Conservation (phyloP, 352 stramenopile genomes). For the Globisporangium megalacanthum region DNA sequence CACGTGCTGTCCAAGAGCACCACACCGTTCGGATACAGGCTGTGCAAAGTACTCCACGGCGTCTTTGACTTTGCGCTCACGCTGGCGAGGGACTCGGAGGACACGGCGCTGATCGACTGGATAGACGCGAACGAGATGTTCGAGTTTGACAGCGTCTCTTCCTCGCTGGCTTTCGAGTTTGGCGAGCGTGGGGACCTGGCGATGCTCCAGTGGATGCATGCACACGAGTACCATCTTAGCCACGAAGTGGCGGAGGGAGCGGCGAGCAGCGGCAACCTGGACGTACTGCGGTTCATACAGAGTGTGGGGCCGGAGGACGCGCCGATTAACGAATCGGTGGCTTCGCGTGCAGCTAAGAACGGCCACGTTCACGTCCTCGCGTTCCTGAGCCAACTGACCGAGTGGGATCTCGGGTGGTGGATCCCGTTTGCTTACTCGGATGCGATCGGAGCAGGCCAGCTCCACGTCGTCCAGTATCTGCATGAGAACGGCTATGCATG, state of each 20-base stretch:
- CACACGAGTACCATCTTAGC: not conserved
- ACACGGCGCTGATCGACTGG: conserved; percentile 5
- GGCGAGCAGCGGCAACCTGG: not conserved
- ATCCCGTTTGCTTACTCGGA: not conserved
- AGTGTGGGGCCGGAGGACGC: not conserved
- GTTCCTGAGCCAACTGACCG: not conserved
- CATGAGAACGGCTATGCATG: not conserved
- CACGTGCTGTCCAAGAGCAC: not conserved
- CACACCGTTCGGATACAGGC: not conserved
- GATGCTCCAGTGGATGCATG: not conserved
- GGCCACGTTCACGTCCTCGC: not conserved
- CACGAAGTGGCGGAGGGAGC: not conserved
- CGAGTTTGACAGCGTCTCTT: not conserved
- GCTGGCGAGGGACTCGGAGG: not conserved
- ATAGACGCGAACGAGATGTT: not conserved
- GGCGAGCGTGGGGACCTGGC: not conserved
- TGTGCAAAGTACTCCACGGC: not conserved
- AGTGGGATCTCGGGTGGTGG: not conserved
- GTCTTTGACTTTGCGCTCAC: not conserved
- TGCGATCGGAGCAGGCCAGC: too few species aligned
- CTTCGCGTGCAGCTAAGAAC: not conserved
- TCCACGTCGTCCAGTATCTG: not conserved
- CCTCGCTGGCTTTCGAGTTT: not conserved
- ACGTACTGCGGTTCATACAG: not conserved
- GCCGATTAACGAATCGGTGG: not conserved